Conservation (phyloP, 106 monocot species). For the Dendrobium catenatum region DNA sequence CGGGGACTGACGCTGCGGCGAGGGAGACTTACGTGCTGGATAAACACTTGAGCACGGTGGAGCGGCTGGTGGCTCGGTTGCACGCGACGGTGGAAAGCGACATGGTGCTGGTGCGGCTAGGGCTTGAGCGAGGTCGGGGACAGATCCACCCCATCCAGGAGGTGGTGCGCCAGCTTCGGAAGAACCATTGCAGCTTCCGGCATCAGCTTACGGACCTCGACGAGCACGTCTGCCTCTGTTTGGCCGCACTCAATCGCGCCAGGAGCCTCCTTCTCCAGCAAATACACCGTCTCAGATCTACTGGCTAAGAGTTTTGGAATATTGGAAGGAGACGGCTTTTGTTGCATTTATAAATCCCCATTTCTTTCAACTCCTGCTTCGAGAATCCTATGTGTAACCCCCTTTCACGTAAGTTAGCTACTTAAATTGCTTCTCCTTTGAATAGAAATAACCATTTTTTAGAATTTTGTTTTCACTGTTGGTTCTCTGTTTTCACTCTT, state of each 20-base stretch:
- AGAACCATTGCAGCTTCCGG: constrained; percentile 31
- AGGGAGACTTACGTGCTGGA: constrained; percentile 66
- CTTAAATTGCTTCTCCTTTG: not conserved
- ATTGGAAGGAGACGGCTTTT: not conserved
- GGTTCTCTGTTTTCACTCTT: too few relatives aligned
- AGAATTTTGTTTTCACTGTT: too few relatives aligned
- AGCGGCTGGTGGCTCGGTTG: constrained; percentile 60
- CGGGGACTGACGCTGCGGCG: constrained; percentile 43
- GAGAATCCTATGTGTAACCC: too few relatives aligned
- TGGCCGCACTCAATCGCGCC: constrained; percentile 51
- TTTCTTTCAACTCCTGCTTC: too few relatives aligned
- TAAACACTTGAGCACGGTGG: constrained; percentile 54
- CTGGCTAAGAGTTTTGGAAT: not conserved
- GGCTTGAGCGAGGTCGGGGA: constrained; percentile 36
- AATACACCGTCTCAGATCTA: constrained; percentile 15
- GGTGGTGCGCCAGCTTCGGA: constrained; percentile 51
- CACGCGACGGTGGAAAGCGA: constrained; percentile 70
- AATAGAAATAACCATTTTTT: too few relatives aligned
- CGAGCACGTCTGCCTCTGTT: constrained; percentile 69
- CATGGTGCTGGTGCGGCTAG: constrained; percentile 37
- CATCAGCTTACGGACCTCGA: constrained; percentile 61
- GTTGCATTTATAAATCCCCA: not conserved
- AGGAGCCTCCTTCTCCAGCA: constrained; percentile 47
- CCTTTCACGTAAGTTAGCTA: not conserved
- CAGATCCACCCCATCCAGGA: constrained; percentile 41